These are phyloP conservation scores for Albizia julibrissin DNA, from an alignment of 306 rosid species.

Conservation along the genomic window DNA sequence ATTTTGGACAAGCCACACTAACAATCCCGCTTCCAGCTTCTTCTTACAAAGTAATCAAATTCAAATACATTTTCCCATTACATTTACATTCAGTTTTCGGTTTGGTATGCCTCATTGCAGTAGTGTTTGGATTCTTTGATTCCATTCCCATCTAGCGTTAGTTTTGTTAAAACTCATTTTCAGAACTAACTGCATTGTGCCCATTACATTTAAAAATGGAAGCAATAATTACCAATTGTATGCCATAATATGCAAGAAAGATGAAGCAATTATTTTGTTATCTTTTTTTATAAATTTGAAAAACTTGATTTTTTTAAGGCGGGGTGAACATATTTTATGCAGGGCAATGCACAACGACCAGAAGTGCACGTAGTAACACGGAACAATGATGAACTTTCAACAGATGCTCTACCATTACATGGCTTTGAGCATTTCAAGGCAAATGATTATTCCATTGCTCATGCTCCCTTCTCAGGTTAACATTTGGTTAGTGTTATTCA, in stretches of 20 bases:
- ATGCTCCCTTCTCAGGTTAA: constrained; percentile 98
- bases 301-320: constrained; percentile 32
- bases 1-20: constrained; percentile 17
- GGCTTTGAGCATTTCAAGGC: constrained; percentile 99
- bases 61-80: background rate
- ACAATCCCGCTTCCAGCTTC: constrained; percentile 25
- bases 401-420: constrained; percentile 92
- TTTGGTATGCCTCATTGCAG: constrained; percentile 14
- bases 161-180: background rate
- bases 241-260: constrained; percentile 30
- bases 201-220: constrained; percentile 22
- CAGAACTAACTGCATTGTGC: constrained; percentile 26
- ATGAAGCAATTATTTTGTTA: constrained; percentile 5
- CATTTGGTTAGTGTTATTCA: constrained; percentile 43
- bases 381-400: constrained; percentile 94
- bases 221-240: constrained; percentile 18
- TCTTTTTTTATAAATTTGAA: constrained; percentile 11
- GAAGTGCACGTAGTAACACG: constrained; percentile 89
- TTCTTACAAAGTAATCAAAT: constrained; percentile 22
- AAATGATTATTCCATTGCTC: constrained; percentile 96
- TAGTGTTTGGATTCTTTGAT: background rate
- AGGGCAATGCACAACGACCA: constrained; percentile 98
- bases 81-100: background rate
- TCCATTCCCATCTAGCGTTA: background rate
- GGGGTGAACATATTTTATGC: constrained; percentile 44